Percentiles rank a stretch among this genome's conserved stretches.
Evolutionary conservation across 1,284 basidiomycete genomes (phyloP).

Genomic region (Ceratobasidium sp.): DNA sequence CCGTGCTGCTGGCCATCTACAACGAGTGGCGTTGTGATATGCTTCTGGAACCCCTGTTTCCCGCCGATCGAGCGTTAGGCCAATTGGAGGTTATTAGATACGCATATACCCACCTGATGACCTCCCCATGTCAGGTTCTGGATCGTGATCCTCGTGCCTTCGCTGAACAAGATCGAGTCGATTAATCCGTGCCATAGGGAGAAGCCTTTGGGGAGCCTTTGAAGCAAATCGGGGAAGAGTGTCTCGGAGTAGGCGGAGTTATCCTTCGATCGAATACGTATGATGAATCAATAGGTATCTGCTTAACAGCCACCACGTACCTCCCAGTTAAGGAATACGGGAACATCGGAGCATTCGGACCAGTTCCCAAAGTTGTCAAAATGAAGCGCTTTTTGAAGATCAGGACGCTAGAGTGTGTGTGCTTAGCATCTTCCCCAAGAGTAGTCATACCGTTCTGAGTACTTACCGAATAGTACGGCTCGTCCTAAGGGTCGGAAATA

Average conservation of each 20-base stretch:
- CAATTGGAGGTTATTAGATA: too few relatives aligned
- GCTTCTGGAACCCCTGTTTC: conserved; percentile 46
- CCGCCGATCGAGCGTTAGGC: background rate
- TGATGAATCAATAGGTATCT: background rate
- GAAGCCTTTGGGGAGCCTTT: conserved; percentile 52
- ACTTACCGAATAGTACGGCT: conserved; percentile 8
- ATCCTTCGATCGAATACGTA: conserved; percentile 45
- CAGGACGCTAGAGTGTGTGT: conserved; percentile 49
- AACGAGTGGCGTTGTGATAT: conserved; percentile 33
- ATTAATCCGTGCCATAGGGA: conserved; percentile 48
- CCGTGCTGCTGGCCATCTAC: conserved; percentile 42
- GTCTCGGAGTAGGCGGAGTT: conserved; percentile 53
- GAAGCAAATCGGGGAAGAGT: conserved; percentile 54
- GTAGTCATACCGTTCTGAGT: conserved; percentile 30
- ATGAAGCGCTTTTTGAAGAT: conserved; percentile 55
- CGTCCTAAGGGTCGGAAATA: background rate
- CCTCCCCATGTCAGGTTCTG: conserved; percentile 57
- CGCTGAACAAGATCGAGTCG: conserved; percentile 53
- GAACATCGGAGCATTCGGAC: conserved; percentile 51
- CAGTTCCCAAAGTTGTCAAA: conserved; percentile 52
- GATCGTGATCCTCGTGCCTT: conserved; percentile 54
- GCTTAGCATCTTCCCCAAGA: conserved; percentile 42
- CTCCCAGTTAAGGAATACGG: conserved; percentile 48
- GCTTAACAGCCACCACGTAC: background rate
- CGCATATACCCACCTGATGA: background rate